A percentile compares a stretch with the other conserved stretches of the same genome.
phyloP scores from a whole-genome alignment of 2,329 filamentous ascomycete genomes.

The Fusarium fujikuroi region DNA sequence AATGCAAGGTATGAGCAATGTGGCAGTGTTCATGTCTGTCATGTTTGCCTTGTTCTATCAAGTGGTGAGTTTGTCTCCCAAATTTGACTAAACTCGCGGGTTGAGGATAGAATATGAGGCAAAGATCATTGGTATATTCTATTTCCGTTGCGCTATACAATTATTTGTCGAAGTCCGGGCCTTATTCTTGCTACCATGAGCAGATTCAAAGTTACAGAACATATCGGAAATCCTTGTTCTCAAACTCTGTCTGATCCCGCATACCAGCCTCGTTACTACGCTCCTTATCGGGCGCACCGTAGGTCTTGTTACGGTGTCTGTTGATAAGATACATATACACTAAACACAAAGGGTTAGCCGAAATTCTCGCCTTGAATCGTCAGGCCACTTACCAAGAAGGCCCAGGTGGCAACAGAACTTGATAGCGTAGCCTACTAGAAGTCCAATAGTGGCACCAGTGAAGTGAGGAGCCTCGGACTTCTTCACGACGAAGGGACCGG shows the following conservation, averaged over 20 bases:
- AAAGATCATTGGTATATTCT: neutral
- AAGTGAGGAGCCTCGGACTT: conserved; percentile 2
- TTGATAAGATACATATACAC: conserved; percentile 15
- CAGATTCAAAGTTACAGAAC: neutral
- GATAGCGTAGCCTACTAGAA: neutral
- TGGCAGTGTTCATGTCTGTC: neutral
- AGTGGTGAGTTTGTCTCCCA: neutral
- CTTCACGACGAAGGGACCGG: conserved; percentile 3
- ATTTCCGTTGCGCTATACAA: neutral
- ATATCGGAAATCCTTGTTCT: conserved; percentile 22
- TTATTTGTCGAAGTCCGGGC: neutral
- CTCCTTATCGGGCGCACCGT: conserved; percentile 13
- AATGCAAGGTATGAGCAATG: neutral
- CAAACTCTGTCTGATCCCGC: conserved; percentile 19
- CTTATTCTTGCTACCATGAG: too few species aligned
- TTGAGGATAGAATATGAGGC: neutral
- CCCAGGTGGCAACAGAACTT: conserved; percentile 7
- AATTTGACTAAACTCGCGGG: neutral
- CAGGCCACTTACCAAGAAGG: neutral
- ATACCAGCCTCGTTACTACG: conserved; percentile 22
- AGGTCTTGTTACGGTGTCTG: conserved; percentile 8
- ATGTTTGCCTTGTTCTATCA: neutral
- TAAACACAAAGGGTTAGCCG: neutral
- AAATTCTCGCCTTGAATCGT: too few species aligned
- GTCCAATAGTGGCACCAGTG: neutral